Base-by-base conservation (phyloP, 306 rosid species). In the Pterocarpus macrocarpus region DNA sequence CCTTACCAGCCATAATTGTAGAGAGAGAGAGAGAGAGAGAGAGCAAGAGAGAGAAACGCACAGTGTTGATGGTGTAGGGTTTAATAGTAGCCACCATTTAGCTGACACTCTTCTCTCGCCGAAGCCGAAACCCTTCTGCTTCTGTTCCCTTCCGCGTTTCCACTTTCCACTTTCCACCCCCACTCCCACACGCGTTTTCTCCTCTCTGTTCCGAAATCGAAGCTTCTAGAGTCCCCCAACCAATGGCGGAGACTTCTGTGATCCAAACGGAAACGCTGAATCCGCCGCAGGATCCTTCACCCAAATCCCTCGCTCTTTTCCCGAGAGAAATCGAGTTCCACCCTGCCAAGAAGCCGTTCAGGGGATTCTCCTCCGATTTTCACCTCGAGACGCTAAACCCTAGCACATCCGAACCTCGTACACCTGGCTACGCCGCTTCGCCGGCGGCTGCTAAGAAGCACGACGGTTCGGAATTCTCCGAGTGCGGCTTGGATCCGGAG, bases 401-500 rank as follows among this genome's bases (percentile, higher is more conserved):
- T 49, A 30, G 78, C 61, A 4, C 89, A 36, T 84, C 91, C 36
- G 89, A 86, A 28, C 43, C 72, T 15, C 73, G 77, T 0, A 64
- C 66, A 35, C 13, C 73, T 1, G 80, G 56, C 28, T 81, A 88
- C 1, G 67, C 28, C 33, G 86, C 28, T 22, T 73, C 84, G 10
- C 73, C 58, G 14, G 44, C 64, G 12, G 78, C 77, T 5, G 76
- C 85, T 11, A 92, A 86, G 73, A 96, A 85, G 76, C 69, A 55
- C 4, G 99, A 90, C 36, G 88, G 59, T 69, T 82, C 93, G 8
- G 99, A 93, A 75, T 78, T 78, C 50, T 73, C 80, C 16, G 98
- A 95, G 15, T 73, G 44, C 63, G 97, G 93, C 71, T 86, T 92
- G 87, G 99, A 96, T 89, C 97, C 97, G 32, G 99, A 96, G 87